Evolutionary conservation across 495 filamentous ascomycete species (phyloP), one percentile per base, ranked within the genome.

Genomic region (Lepraria neglecta): DNA sequence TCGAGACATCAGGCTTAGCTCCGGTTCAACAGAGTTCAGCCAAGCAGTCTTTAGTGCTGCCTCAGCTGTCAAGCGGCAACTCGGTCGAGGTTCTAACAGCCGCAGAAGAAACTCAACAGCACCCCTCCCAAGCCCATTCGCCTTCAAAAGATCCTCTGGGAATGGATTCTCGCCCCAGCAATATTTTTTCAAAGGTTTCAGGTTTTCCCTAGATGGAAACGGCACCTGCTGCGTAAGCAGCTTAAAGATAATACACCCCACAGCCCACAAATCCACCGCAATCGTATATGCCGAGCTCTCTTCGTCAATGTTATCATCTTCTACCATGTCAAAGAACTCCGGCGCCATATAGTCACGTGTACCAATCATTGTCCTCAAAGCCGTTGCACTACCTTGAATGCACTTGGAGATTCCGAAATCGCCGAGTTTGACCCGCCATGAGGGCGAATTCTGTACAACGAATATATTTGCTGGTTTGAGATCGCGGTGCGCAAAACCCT

Each of bases 401-500:
- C 30, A 27, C 33, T 53, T 53, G 2, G 50, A 35, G 2, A 53
- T 53, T 4, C 50, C 50, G 2, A 35, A 53, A 31, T 53, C 50
- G 12, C 50, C 50, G 14, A 74, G 55, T 28, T 76, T 76, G 57
- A 69, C 62, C 70, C 67, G 68, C 69, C 76, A 79, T 7, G 42
- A 27, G 6, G 64, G 66, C 21, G 61, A 53, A 5, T 15, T 56
- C 17, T 43, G 64, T 17, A 48, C 54, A 24, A 61, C 50, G 4
- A 67, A 59, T 38, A 63, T 68, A 56, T 67, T 69, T 59, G 72
- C 67, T 12, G 79, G 80, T 65, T 82, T 82, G 4, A 81, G 45
- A 61, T 81, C 78, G 10, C 78, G 64, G 43, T 82, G 79, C 6
- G 72, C 70, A 62, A 76, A 81, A 0, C 66, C 65, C 38, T 78